phyloP scores from a whole-genome alignment of 2,329 filamentous ascomycete species.

The Dactylonectria estremocensis region DNA sequence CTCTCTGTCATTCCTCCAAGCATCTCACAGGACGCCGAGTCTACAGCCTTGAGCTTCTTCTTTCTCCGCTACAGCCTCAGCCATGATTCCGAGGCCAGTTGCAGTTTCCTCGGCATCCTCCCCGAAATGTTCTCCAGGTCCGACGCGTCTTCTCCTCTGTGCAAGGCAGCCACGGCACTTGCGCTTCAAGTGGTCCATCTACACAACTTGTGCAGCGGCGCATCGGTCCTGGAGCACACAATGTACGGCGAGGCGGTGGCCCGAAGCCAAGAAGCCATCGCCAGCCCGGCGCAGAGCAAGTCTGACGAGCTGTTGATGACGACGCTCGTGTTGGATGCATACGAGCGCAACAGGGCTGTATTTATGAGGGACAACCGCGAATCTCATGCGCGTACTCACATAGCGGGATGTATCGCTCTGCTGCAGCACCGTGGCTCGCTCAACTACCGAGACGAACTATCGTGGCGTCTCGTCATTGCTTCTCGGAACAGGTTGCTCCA shows the following conservation, averaged over 20 bases:
- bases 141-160: not conserved
- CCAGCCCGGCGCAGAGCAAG: slow-evolving; percentile 10
- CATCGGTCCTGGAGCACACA: not conserved
- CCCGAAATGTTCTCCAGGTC: slow-evolving; percentile 13
- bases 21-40: slow-evolving; percentile 4
- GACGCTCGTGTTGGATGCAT: slow-evolving; percentile 22
- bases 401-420: slow-evolving; percentile 14
- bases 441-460: slow-evolving; percentile 20
- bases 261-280: slow-evolving; percentile 12
- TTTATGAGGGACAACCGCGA: not conserved
- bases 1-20: not conserved
- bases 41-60: slow-evolving; percentile 17
- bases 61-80: slow-evolving; percentile 16
- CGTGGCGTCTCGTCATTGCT: slow-evolving; percentile 22
- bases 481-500: slow-evolving; percentile 26
- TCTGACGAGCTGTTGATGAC: slow-evolving; percentile 23
- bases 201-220: slow-evolving; percentile 1
- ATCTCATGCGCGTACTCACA: not conserved
- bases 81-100: slow-evolving; percentile 11
- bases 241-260: slow-evolving; percentile 4
- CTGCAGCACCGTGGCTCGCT: slow-evolving; percentile 20
- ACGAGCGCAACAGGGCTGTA: slow-evolving; percentile 1
- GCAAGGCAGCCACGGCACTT: slow-evolving; percentile 17
- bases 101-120: slow-evolving; percentile 23
- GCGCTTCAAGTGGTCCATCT: slow-evolving; percentile 17